These are phyloP conservation scores for Aspergillus sp. DNA, from an alignment of 2,329 filamentous ascomycete genomes.

Conservation along the genomic window DNA sequence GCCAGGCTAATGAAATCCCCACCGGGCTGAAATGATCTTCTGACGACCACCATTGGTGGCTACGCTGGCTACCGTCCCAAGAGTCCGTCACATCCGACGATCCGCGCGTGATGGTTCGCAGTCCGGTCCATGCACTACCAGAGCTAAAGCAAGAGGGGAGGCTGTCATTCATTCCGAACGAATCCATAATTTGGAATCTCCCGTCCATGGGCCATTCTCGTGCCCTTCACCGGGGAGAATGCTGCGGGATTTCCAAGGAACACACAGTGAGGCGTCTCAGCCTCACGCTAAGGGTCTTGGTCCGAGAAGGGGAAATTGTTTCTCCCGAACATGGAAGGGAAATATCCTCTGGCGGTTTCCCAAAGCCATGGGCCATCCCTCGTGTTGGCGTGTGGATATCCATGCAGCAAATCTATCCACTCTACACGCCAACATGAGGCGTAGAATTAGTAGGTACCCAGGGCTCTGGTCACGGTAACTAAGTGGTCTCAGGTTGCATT, in stretches of 20 bases:
- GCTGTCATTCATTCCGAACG: not conserved
- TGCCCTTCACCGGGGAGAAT: no score
- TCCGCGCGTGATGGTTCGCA: not conserved
- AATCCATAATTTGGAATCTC: not conserved
- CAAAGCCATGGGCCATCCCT: no score
- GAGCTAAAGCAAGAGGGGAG: no score
- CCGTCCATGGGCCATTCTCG: no score
- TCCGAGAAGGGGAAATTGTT: not conserved
- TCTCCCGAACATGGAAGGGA: no score
- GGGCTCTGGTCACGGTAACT: no score
- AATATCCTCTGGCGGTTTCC: no score
- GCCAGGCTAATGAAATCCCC: not conserved
- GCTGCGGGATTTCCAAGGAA: not conserved
- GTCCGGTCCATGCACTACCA: not conserved
- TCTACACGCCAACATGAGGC: no score
- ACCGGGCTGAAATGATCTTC: not conserved
- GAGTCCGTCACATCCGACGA: not conserved
- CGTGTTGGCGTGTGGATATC: no score
- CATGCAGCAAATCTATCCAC: no score
- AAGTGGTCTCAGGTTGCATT: no score
- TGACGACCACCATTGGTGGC: not conserved
- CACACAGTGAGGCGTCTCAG: not conserved
- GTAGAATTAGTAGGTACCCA: no score
- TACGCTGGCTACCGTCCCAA: not conserved
- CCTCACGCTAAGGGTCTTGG: not conserved